Base-by-base conservation (phyloP, 768 basidiomycete genomes). In the Boletus rubescentipes region DNA sequence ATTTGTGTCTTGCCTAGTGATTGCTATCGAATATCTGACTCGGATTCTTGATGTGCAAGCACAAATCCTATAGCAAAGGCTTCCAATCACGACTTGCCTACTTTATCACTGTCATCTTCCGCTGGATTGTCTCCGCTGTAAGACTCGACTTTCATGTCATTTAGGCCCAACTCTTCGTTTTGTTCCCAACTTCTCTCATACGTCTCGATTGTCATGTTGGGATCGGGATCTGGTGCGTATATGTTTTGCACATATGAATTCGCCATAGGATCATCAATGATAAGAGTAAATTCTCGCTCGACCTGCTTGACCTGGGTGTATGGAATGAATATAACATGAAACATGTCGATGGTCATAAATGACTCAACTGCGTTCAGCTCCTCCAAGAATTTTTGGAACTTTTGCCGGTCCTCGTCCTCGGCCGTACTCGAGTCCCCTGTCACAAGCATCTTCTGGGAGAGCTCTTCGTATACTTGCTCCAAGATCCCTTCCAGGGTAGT, bases 191-290 rank as follows among this genome's bases (percentile, higher is more conserved):
- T 84, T 45, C 97, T 78, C 37, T 94, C 90, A 65, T 98, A 99
- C 51, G 71, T 67, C 67, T 89, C 91, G 47, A 90, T 80, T 30
- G 70, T 77, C 90, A 99, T 92, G 64, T 94, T 93, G 2, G 96
- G 96, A 66, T 98, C 96, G 0, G 91, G 86, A 66, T 99, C 96
- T 5, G 97, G 97, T 0, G 97, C 96, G 67, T 96, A 98, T n/a
- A 95, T 63, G 68, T 93, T 97, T 69, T 99, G 97, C 41, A 99
- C 75, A 66, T 98, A 95, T 3, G 93, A 95, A 70, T 98, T 98
- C 14, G 92, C 87, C 18, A 98, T 77, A 3, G 97, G 97, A 66
- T 98, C 96, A 65, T 98, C 96, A 10, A 99, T 76, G 67, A 98
- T 89, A 55, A 99, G 67, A 0, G 96, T 98, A 73, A 96, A 99